These are phyloP conservation scores for Zymoseptoria passerinii DNA, from an alignment of 2,329 filamentous ascomycete species.

Conservation along the genomic window DNA sequence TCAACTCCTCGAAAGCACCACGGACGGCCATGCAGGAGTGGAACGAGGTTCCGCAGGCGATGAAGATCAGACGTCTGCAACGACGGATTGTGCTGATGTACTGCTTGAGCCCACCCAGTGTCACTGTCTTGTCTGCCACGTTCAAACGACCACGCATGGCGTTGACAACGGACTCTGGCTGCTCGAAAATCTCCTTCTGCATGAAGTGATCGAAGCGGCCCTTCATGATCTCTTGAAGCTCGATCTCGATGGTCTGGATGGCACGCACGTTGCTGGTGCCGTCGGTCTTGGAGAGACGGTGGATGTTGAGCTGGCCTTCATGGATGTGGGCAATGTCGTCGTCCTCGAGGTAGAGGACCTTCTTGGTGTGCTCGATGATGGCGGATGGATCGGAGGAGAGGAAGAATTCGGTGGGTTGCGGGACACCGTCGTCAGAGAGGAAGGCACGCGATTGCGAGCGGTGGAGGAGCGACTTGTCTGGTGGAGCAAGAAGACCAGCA, in stretches of 20 bases:
- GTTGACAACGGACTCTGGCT: constrained; percentile 98
- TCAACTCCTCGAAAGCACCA: constrained; percentile 94
- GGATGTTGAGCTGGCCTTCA: constrained; percentile 97
- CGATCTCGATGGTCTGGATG: constrained; percentile 96
- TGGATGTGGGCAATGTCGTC: constrained; percentile 99
- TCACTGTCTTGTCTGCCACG: constrained; percentile 85
- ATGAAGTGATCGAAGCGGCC: constrained; percentile 99
- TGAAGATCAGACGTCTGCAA: constrained; percentile 96
- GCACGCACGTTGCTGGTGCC: constrained; percentile 95
- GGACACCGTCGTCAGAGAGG: constrained; percentile 95
- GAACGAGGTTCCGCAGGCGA: constrained; percentile 95
- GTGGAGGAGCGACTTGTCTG: constrained; percentile 97
- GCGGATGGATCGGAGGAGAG: constrained; percentile 96
- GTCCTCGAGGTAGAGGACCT: constrained; percentile 98
- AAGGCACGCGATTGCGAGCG: constrained; percentile 97
- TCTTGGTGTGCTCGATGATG: constrained; percentile 98
- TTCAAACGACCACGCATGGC: constrained; percentile 99
- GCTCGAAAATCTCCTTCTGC: constrained; percentile 99
- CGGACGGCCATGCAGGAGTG: constrained; percentile 99
- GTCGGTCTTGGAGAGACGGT: constrained; percentile 93
- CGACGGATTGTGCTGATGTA: constrained; percentile 95
- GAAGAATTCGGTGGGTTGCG: constrained; percentile 98
- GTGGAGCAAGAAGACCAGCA: constrained; percentile 66
- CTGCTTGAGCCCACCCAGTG: constrained; percentile 86
- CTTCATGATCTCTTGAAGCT: constrained; percentile 99